Conservation (phyloP, 305 asterid species). For the Caryopteris hybrid region DNA sequence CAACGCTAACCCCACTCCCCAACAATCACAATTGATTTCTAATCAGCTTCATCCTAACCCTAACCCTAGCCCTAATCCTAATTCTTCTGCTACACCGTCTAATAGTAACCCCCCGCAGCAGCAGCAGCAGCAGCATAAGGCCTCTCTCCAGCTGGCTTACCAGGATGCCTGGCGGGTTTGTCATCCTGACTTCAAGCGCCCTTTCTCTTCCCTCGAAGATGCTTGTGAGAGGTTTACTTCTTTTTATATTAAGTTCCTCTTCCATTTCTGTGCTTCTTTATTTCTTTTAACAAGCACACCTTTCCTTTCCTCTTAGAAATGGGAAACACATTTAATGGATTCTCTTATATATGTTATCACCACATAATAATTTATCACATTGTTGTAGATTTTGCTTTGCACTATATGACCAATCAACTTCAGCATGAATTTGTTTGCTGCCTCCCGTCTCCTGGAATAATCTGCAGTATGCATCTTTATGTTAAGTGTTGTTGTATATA, state of each 20-base stretch:
- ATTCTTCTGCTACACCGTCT: conserved; percentile 14
- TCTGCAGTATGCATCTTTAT: too few species aligned
- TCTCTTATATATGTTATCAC: too few species aligned
- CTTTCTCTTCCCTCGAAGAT: conserved; percentile 61
- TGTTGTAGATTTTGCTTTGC: too few species aligned
- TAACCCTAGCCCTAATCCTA: conserved; percentile 28
- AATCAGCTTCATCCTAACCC: conserved; percentile 27
- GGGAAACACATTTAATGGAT: too few species aligned
- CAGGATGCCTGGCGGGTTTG: conserved; percentile 73
- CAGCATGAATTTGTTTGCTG: too few species aligned
- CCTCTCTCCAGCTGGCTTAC: conserved; percentile 32
- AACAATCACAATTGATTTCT: conserved; percentile 13
- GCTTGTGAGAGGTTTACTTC: conserved; percentile 23
- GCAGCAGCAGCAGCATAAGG: conserved; percentile 28
- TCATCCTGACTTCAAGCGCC: conserved; percentile 89
- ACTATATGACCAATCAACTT: too few species aligned
- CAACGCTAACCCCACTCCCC: conserved; percentile 24
- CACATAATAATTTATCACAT: too few species aligned
- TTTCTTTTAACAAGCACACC: too few species aligned
- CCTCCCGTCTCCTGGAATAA: too few species aligned
- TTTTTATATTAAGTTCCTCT: too few species aligned
- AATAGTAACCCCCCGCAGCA: conserved; percentile 5
- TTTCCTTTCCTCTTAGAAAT: not conserved
- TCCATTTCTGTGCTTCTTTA: not conserved
- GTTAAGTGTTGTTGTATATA: too few species aligned